Evolutionary conservation across 768 basidiomycete genomes (phyloP).

Genomic region (Amanita pallidorosea): DNA sequence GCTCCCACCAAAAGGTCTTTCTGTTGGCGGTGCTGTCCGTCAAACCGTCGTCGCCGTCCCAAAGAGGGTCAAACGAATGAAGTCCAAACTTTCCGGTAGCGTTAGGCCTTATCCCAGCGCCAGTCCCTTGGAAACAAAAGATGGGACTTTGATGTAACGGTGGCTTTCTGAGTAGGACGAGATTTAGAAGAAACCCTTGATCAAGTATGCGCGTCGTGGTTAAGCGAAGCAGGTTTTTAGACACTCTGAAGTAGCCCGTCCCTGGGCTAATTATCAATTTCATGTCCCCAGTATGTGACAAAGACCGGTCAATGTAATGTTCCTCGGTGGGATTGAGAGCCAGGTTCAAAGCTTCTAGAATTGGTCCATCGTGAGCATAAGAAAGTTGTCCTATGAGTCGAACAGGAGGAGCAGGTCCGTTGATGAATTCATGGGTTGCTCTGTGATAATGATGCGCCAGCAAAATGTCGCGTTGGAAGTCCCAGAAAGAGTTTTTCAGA

Average conservation of each 20-base stretch:
- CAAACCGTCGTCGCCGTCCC: slow-evolving; percentile 54
- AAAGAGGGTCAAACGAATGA: slow-evolving; percentile 57
- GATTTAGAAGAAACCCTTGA: slow-evolving; percentile 84
- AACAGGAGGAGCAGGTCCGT: slow-evolving; percentile 39
- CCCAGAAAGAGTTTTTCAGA: slow-evolving; percentile 84
- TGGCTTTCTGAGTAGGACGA: slow-evolving; percentile 82
- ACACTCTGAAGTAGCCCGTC: slow-evolving; percentile 87
- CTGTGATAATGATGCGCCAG: slow-evolving; percentile 84
- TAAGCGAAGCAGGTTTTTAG: slow-evolving; percentile 78
- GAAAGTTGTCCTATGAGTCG: slow-evolving; percentile 73
- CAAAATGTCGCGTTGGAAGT: slow-evolving; percentile 85
- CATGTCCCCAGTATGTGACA: slow-evolving; percentile 78
- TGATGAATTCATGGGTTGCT: slow-evolving; percentile 37
- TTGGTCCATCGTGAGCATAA: slow-evolving; percentile 86
- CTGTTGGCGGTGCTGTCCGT: slow-evolving; percentile 24
- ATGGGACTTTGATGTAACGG: slow-evolving; percentile 91
- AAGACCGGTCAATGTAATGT: slow-evolving; percentile 90
- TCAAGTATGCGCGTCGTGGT: slow-evolving; percentile 92
- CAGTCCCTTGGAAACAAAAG: slow-evolving; percentile 73
- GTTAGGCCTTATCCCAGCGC: slow-evolving; percentile 39
- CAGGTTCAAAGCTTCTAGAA: slow-evolving; percentile 93
- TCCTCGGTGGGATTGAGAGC: slow-evolving; percentile 88
- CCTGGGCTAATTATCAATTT: slow-evolving; percentile 88
- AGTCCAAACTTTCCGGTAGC: slow-evolving; percentile 32
- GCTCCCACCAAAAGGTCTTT: slow-evolving; percentile 80